phyloP scores from a whole-genome alignment of 345 rosid species.

The Aegle marmelos region DNA sequence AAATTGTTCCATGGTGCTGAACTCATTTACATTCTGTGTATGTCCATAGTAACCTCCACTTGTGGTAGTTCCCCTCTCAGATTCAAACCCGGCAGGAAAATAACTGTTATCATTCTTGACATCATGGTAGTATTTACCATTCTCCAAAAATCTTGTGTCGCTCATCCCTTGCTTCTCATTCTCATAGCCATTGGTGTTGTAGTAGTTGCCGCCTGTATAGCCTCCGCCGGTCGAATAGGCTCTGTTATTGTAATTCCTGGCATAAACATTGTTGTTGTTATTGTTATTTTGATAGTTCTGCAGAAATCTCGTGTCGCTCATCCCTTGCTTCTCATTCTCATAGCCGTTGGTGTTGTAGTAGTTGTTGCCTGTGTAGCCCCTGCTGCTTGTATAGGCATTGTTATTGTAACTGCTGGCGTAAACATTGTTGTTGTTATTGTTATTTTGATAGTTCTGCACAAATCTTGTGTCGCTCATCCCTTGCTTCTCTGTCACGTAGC shows the following conservation, averaged over 20 bases:
- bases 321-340: constrained; percentile 43
- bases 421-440: constrained; percentile 15
- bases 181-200: constrained; percentile 28
- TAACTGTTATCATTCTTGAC: constrained; percentile 20
- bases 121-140: constrained; percentile 41
- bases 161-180: constrained; percentile 58
- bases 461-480: constrained; percentile 68
- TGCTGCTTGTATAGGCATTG: constrained; percentile 18
- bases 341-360: constrained; percentile 28
- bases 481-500: constrained; percentile 34
- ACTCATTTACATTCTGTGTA: constrained; percentile 35
- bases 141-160: constrained; percentile 50
- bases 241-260: constrained; percentile 4
- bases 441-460: constrained; percentile 25
- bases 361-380: constrained; percentile 11
- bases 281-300: constrained; percentile 26
- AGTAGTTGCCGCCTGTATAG: constrained; percentile 14
- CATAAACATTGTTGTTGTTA: constrained; percentile 11
- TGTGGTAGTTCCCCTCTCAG: constrained; percentile 7
- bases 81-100: constrained; percentile 2
- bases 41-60: constrained; percentile 18
- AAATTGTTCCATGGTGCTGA: constrained; percentile 57
- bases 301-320: constrained; percentile 58
- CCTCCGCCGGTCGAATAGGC: constrained; percentile 15
- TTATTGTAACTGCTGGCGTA: constrained; percentile 6